A percentile compares a stretch with the other conserved stretches of the same genome.
Conservation (phyloP, 108 stramenopile species). For the Schizochytrium sp. region DNA sequence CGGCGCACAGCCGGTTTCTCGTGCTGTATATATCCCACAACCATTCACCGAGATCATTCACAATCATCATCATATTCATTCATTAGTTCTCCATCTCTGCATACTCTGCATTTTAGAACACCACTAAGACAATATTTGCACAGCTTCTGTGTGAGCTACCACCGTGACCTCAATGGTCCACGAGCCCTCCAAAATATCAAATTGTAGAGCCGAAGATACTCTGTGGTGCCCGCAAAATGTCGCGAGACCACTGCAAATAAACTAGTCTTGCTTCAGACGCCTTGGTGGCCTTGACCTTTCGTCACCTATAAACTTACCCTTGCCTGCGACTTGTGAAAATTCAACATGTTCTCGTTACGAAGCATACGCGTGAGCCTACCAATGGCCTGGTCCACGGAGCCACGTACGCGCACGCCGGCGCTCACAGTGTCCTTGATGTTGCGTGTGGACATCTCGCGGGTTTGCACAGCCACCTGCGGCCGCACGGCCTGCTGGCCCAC, state of each 20-base stretch:
- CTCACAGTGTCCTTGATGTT: not conserved
- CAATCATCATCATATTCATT: not conserved
- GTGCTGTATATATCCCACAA: not conserved
- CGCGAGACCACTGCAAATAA: too few relatives aligned
- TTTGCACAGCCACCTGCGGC: too few relatives aligned
- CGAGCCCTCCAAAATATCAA: too few relatives aligned
- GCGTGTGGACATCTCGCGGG: not conserved
- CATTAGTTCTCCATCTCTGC: not conserved
- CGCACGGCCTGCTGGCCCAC: too few relatives aligned
- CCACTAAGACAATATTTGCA: too few relatives aligned
- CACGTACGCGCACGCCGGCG: conserved; percentile 20
- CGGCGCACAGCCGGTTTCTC: conserved; percentile 28
- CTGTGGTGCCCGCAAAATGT: too few relatives aligned
- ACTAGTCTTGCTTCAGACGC: too few relatives aligned
- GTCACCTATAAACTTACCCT: not conserved
- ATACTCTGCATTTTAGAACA: not conserved
- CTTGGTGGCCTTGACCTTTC: too few relatives aligned
- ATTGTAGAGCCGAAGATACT: too few relatives aligned
- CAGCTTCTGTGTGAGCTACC: too few relatives aligned
- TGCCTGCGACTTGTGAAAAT: not conserved
- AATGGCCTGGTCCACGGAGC: conserved; percentile 10
- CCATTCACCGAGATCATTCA: not conserved
- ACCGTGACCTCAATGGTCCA: too few relatives aligned
- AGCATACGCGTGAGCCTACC: conserved; percentile 10
- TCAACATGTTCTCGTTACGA: conserved; percentile 1